These are phyloP conservation scores for Rutstroemia sp. DNA, from an alignment of 2,329 filamentous ascomycete genomes.

Conservation along the genomic window DNA sequence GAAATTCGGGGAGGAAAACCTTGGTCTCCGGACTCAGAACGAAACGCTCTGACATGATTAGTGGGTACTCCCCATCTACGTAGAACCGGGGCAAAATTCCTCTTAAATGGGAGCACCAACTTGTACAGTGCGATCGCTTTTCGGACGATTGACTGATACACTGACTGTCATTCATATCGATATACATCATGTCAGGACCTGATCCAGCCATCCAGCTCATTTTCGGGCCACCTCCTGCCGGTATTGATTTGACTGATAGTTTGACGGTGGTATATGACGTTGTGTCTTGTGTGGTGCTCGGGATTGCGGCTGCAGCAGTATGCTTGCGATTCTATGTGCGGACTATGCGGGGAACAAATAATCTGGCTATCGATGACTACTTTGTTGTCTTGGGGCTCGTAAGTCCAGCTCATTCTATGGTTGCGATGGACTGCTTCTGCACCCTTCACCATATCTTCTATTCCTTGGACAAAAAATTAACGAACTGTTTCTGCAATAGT, in stretches of 20 bases:
- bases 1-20: no score
- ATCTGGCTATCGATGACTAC: constrained; percentile 1
- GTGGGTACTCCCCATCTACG: not conserved
- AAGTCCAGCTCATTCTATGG: not conserved
- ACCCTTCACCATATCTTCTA: not conserved
- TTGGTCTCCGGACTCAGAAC: no score
- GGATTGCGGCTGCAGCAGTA: not conserved
- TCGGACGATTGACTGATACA: not conserved
- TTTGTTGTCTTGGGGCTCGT: not conserved
- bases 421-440: not conserved
- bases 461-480: not conserved
- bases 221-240: not conserved
- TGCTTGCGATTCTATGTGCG: constrained; percentile 1
- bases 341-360: not conserved
- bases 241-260: not conserved
- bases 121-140: not conserved
- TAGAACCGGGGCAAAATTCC: not conserved
- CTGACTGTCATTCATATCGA: not conserved
- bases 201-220: not conserved
- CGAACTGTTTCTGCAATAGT: not conserved
- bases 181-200: not conserved
- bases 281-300: constrained; percentile 2
- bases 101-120: not conserved
- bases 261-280: not conserved
- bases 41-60: not conserved